Evolutionary conservation across 2,329 filamentous ascomycete species (phyloP), one percentile per base, ranked within the genome.

Genomic region (Uncinocarpus reesii): DNA sequence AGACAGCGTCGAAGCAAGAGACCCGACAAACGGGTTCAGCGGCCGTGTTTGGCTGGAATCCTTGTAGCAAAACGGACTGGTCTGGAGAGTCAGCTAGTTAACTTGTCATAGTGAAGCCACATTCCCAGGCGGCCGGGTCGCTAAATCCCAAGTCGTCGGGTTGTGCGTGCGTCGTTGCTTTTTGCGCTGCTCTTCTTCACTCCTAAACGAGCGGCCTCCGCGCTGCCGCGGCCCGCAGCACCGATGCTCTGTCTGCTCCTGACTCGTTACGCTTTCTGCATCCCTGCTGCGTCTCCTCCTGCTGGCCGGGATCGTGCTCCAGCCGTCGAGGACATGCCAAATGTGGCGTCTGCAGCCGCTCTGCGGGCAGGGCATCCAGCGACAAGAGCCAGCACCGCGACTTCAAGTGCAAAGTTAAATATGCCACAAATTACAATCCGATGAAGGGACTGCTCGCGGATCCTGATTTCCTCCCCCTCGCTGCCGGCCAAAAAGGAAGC

Each of bases 21-120:
- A 46, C 43, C 43, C 43, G 43, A 46, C 43, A 37, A 34, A 28
- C 21, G 20, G 34, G 43, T 16, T 46, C 34, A n/a, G 20, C 34
- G 32, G 15, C 1, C 8, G 3, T 24, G 15, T 10, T 20, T 15
- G 18, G 4, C 3, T 20, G 26, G 16, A 24, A 42, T 32, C 40
- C 40, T 42, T 42, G 40, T 16, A 42, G 15, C n/a, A n/a, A 16
- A 7, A 21, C 10, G 15, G 24, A 32, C n/a, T n/a, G n/a, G n/a
- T n/a, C n/a, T n/a, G n/a, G n/a, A n/a, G n/a, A n/a, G n/a, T n/a
- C n/a, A n/a, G n/a, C n/a, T n/a, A n/a, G n/a, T n/a, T n/a, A n/a
- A n/a, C n/a, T n/a, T n/a, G n/a, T n/a, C n/a, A n/a, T n/a, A n/a
- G n/a, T n/a, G n/a, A n/a, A n/a, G n/a, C n/a, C n/a, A n/a, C n/a